Base-by-base conservation (phyloP, 2,329 filamentous ascomycete species). In the Mycosphaerella arachidis region DNA sequence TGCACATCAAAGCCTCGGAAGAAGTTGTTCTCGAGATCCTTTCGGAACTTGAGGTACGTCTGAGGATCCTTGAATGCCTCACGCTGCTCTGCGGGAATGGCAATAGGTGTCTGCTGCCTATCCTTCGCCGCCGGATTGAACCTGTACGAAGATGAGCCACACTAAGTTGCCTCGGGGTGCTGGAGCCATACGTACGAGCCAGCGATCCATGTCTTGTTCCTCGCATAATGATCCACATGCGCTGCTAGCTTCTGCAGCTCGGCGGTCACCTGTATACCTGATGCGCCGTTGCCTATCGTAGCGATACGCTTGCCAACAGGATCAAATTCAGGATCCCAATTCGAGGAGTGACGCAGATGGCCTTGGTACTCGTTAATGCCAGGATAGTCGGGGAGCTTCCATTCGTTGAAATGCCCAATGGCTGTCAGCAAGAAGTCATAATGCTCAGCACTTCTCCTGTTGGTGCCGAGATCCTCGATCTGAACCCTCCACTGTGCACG, bases 141-240 rank as follows among this genome's bases (percentile, higher is more conserved):
- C 20, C 55, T 59, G 18, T 6, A 8, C 10, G 12, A 12, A n/a
- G 20, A 24, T 3, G 35, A 55, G 52, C 0, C 40, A 43, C 13
- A 43, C 1, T 4, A 6, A 18, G 13, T n/a, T 43, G 40, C 40
- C 40, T n/a, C 12, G 37, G 10, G 7, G 18, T 43, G 4, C 7
- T 8, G 18, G 18, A 6, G 40, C 4, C 13, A 43, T 13, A 31
- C 40, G 20, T 45, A 46, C 48, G 84, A 83, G 1, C 83, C 79
- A 0, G 86, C 84, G 30, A 90, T 84, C 87, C 87, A 90, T 0
- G 87, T 89, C 33, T 81, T 65, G 33, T 82, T 86, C 9, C 87
- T 78, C 1, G 81, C 84, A 63, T 88, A 89, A 71, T 88, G 84
- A 63, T 89, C 84, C 0, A 89, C 75, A 1, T 77, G 81, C 16